Evolutionary conservation across 148 eudicot genomes (phyloP).

Genomic region (Camellia japonica): DNA sequence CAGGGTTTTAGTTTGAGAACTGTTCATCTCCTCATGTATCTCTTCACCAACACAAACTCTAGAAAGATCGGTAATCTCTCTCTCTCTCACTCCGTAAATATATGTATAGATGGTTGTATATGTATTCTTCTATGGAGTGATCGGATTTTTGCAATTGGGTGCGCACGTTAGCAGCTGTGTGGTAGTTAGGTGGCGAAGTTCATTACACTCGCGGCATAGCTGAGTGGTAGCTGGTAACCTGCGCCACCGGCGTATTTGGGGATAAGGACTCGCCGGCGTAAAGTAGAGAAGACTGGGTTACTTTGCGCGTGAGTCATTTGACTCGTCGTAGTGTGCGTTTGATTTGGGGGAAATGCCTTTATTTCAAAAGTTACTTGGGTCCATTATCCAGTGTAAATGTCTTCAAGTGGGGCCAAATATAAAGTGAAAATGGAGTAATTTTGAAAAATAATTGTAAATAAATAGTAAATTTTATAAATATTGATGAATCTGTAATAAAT

Average conservation of each 20-base stretch:
- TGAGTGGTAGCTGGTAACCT: background rate
- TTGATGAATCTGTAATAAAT: no score
- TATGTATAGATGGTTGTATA: background rate
- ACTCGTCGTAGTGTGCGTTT: background rate
- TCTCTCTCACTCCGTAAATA: background rate
- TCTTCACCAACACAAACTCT: conserved; percentile 60
- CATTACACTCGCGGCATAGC: no score
- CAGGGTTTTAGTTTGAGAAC: conserved; percentile 81
- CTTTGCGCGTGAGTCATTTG: background rate
- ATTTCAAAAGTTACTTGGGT: no score
- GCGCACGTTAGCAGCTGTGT: background rate
- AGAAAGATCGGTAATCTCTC: conserved; percentile 63
- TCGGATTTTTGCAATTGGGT: conserved; percentile 8
- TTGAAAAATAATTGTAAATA: no score
- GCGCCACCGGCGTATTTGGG: background rate
- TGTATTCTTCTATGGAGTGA: background rate
- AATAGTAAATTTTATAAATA: no score
- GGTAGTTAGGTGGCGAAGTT: background rate
- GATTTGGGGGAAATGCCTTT: background rate
- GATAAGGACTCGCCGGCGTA: background rate
- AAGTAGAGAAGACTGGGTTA: background rate
- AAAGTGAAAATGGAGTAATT: no score
- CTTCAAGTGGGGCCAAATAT: no score
- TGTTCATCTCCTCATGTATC: conserved; percentile 85
- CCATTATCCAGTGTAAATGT: no score